phyloP scores from a whole-genome alignment of 805 yeast species.

The Candida multigemmis region DNA sequence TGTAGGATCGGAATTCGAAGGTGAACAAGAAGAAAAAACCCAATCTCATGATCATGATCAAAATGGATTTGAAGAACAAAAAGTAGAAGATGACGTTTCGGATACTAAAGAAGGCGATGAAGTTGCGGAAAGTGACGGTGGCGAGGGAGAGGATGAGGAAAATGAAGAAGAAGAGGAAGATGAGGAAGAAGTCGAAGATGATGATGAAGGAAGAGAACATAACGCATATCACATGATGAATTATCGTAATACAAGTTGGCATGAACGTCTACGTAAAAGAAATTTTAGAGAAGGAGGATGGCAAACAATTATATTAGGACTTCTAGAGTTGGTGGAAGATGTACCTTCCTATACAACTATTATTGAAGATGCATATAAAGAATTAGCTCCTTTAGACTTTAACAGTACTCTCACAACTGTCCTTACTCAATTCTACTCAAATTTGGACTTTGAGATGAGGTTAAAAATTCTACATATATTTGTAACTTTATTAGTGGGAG shows the following conservation, averaged over 20 bases:
- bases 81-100: constrained; percentile 11
- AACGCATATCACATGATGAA: constrained; percentile 43
- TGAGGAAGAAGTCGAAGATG: constrained; percentile 11
- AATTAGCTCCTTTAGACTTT: constrained; percentile 48
- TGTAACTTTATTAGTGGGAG: constrained; percentile 51
- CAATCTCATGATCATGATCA: constrained; percentile 9
- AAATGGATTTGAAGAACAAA: constrained; percentile 16
- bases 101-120: constrained; percentile 11
- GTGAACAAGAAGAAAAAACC: constrained; percentile 9
- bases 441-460: constrained; percentile 44
- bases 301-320: constrained; percentile 71
- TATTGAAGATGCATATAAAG: constrained; percentile 41
- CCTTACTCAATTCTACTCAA: constrained; percentile 43
- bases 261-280: constrained; percentile 64
- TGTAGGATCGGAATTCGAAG: constrained; percentile 13
- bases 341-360: constrained; percentile 43
- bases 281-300: constrained; percentile 79
- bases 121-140: constrained; percentile 10
- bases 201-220: constrained; percentile 15
- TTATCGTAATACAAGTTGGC: constrained; percentile 62
- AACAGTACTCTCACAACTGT: constrained; percentile 43
- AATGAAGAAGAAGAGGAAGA: constrained; percentile 8
- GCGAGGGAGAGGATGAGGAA: constrained; percentile 11
- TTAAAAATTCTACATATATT: constrained; percentile 52
- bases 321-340: constrained; percentile 52